Conservation (phyloP, 179 eudicot species). For the Gypsophila paniculata region DNA sequence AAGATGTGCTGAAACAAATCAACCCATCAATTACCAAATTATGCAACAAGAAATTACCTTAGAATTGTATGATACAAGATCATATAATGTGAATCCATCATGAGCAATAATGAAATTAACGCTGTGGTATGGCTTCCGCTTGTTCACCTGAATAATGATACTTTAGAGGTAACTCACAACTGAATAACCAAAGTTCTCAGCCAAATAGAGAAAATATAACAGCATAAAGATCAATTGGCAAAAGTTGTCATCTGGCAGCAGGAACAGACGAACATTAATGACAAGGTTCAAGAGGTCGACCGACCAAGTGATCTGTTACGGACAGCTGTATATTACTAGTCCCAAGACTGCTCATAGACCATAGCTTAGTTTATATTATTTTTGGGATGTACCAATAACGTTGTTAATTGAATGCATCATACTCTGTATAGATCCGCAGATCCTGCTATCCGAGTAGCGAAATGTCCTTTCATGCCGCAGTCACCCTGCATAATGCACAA, state of each 20-base stretch:
- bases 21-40: background rate
- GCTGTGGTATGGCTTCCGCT: slow-evolving; percentile 90
- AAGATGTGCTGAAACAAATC: slow-evolving; percentile 4
- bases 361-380: background rate
- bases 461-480: slow-evolving; percentile 78
- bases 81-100: slow-evolving; percentile 94
- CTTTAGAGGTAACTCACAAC: slow-evolving; percentile 16
- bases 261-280: background rate
- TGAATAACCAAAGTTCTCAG: background rate
- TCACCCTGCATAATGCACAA: slow-evolving; percentile 58
- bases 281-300: slow-evolving; percentile 4
- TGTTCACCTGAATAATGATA: slow-evolving; percentile 55
- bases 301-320: background rate
- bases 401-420: slow-evolving; percentile 22
- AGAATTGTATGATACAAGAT: slow-evolving; percentile 87
- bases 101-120: slow-evolving; percentile 92
- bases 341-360: slow-evolving; percentile 8
- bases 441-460: slow-evolving; percentile 92
- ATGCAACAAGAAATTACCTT: slow-evolving; percentile 46
- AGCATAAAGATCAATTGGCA: background rate
- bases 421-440: slow-evolving; percentile 90
- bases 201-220: background rate
- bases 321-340: background rate
- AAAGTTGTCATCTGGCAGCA: background rate
- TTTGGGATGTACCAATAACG: background rate